Evolutionary conservation across 306 rosid genomes (phyloP).

Genomic region (Luffa acutangula): DNA sequence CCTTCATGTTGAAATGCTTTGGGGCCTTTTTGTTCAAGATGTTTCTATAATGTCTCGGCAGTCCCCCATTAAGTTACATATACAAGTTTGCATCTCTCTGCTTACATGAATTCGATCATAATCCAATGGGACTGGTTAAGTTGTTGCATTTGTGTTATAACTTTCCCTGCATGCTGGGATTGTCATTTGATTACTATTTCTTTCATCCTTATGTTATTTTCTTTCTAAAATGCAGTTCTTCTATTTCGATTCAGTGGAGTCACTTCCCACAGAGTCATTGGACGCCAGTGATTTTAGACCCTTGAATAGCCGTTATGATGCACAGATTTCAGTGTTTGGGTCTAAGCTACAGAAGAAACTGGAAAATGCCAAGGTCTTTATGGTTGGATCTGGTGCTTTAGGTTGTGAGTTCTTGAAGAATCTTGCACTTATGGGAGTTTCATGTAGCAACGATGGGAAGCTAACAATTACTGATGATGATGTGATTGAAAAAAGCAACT

Average conservation of each 20-base stretch:
- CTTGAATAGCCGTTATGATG: constrained; percentile 79
- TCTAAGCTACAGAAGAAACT: constrained; percentile 77
- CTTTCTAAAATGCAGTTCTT: constrained; percentile 49
- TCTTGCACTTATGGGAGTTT: constrained; percentile 93
- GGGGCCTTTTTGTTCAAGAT: neutral
- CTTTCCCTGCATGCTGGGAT: neutral
- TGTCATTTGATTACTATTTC: neutral
- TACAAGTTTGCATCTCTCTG: neutral
- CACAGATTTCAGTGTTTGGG: constrained; percentile 97
- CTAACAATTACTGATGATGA: constrained; percentile 90
- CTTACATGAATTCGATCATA: neutral
- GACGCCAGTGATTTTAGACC: constrained; percentile 72
- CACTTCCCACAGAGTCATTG: constrained; percentile 78
- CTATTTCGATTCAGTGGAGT: constrained; percentile 91
- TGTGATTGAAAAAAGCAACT: constrained; percentile 95
- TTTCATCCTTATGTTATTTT: constrained; percentile 14
- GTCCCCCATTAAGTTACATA: neutral
- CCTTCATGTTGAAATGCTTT: neutral
- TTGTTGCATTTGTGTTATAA: neutral
- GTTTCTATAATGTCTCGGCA: neutral
- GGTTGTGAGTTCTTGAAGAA: constrained; percentile 92
- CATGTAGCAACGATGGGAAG: constrained; percentile 70
- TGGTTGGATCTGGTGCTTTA: constrained; percentile 95
- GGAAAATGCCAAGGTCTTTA: constrained; percentile 68
- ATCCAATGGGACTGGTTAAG: neutral